phyloP scores from a whole-genome alignment of 176 grass and related monocot genomes.

The Raddia guianensis region DNA sequence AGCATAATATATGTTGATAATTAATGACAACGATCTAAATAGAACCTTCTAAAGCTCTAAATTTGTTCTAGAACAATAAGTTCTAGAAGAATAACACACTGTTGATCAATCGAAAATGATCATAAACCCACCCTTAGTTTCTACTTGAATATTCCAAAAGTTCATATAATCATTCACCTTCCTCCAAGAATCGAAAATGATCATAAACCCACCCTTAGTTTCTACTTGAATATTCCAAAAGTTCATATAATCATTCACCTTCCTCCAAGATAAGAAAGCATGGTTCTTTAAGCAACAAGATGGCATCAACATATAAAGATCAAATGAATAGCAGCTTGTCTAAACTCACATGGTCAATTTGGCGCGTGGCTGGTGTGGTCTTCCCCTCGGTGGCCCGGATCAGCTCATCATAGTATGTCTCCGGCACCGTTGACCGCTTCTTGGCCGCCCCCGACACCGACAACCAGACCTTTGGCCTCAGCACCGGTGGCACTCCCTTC shows the following conservation, averaged over 20 bases:
- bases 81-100: background rate
- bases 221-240: background rate
- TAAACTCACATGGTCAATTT: constrained; percentile 92
- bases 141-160: background rate
- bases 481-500: constrained; percentile 73
- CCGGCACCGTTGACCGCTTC: constrained; percentile 90
- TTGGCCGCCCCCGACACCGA: constrained; percentile 84
- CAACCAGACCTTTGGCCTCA: constrained; percentile 88
- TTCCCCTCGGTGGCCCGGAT: constrained; percentile 85
- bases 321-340: constrained; percentile 12
- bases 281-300: background rate
- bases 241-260: background rate
- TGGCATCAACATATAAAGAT: background rate
- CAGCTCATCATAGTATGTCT: constrained; percentile 94
- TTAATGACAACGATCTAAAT: background rate
- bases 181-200: background rate
- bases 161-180: background rate
- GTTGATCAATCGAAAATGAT: constrained; percentile 6
- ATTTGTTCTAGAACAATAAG: background rate
- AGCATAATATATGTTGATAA: background rate
- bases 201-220: background rate
- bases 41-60: background rate
- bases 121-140: background rate
- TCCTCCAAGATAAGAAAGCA: background rate
- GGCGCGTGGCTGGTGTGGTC: constrained; percentile 77